A percentile compares a stretch with the other conserved stretches of the same genome.
Conservation (phyloP, 495 filamentous ascomycete species). For the Poronia punctata region DNA sequence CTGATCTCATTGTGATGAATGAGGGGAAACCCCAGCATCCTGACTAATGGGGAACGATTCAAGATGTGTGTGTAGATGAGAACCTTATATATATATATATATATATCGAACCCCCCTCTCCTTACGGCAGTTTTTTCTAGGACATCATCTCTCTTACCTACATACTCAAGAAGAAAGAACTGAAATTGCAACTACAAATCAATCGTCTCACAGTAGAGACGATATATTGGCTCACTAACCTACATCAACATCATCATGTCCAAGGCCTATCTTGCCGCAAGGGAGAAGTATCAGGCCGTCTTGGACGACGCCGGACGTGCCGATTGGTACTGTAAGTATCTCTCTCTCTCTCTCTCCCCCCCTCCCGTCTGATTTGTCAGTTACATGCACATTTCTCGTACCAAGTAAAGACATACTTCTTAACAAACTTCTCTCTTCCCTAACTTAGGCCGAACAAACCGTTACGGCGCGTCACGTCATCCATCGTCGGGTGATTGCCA, state of each 20-base stretch:
- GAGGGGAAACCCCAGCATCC: conserved; percentile 1
- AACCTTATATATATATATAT: neutral
- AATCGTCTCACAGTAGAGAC: neutral
- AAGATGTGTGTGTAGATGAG: too few relatives aligned
- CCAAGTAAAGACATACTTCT: too few relatives aligned
- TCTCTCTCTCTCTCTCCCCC: too few relatives aligned
- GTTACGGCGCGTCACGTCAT: conserved; percentile 17
- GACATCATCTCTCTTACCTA: too few relatives aligned
- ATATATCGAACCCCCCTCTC: conserved; percentile 8
- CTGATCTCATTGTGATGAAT: conserved; percentile 12
- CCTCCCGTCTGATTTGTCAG: too few relatives aligned
- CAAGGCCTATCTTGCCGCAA: conserved; percentile 17
- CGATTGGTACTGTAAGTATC: conserved; percentile 23
- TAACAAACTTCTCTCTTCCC: neutral
- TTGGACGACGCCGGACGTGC: conserved; percentile 24
- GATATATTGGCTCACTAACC: too few relatives aligned
- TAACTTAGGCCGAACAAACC: conserved; percentile 23
- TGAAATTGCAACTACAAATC: neutral
- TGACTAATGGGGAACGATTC: too few relatives aligned
- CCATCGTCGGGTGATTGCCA: conserved; percentile 22
- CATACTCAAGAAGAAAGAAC: too few relatives aligned
- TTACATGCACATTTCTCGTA: too few relatives aligned
- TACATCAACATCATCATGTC: conserved; percentile 16
- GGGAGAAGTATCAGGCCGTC: conserved; percentile 27
- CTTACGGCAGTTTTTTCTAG: neutral